Conservation (phyloP, 441 rosid species). For the Arabidopsis lyrata region DNA sequence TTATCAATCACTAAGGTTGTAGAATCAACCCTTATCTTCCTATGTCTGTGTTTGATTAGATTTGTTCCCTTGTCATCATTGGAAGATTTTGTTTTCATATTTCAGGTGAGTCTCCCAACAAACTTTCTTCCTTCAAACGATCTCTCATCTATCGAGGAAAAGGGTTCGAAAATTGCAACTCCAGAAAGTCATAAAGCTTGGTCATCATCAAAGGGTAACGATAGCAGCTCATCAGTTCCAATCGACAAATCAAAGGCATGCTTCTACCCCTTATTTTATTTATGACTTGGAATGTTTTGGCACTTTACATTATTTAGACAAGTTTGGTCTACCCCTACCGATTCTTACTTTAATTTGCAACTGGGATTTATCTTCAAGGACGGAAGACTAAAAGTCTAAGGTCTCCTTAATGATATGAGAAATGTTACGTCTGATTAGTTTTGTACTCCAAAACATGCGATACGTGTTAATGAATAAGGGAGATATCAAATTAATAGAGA, state of each 20-base stretch:
- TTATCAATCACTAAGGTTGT: slow-evolving; percentile 78
- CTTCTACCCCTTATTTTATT: slow-evolving; percentile 34
- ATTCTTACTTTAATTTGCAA: slow-evolving; percentile 3
- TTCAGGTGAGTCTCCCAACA: slow-evolving; percentile 74
- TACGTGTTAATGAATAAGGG: background rate
- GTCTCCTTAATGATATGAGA: background rate
- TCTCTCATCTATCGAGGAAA: slow-evolving; percentile 53
- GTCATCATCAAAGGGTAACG: slow-evolving; percentile 39
- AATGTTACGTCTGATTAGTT: background rate
- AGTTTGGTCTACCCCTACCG: background rate
- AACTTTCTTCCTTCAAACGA: slow-evolving; percentile 59
- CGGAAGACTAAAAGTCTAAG: background rate
- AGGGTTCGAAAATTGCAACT: slow-evolving; percentile 53
- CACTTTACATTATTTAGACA: background rate
- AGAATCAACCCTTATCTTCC: background rate
- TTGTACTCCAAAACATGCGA: background rate
- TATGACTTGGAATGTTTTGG: background rate
- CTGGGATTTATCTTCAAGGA: background rate
- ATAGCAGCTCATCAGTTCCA: slow-evolving; percentile 39
- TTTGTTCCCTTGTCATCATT: background rate
- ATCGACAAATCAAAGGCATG: slow-evolving; percentile 66
- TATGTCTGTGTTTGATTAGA: background rate
- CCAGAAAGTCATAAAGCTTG: slow-evolving; percentile 50
- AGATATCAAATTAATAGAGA: background rate
- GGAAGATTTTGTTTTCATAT: slow-evolving; percentile 26